Evolutionary conservation across 768 basidiomycete genomes (phyloP).

Genomic region (Tulasnella calospora): DNA sequence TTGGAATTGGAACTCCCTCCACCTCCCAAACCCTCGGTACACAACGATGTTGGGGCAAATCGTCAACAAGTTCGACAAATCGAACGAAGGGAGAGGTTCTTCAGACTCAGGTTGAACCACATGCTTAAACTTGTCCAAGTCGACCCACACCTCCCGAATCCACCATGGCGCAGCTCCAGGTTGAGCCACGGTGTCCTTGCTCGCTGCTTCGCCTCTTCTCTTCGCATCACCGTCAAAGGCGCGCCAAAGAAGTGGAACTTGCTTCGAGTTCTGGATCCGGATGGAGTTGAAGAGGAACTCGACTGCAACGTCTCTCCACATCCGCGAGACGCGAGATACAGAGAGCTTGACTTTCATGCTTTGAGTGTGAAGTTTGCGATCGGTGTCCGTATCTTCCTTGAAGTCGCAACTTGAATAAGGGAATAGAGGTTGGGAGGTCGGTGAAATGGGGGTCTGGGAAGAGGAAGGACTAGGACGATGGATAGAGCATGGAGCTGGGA

Average conservation of each 20-base stretch:
- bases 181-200: neutral
- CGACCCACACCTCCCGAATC: neutral
- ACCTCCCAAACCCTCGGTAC: neutral
- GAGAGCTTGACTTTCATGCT: neutral
- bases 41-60: neutral
- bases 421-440: neutral
- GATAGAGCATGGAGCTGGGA: neutral
- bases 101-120: neutral
- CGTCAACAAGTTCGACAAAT: neutral
- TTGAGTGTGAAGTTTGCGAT: neutral
- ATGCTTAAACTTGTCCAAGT: neutral
- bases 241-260: neutral
- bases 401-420: neutral
- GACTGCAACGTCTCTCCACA: neutral
- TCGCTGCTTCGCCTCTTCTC: neutral
- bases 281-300: neutral
- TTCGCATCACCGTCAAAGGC: neutral
- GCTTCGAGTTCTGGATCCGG: neutral
- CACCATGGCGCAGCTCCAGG: neutral
- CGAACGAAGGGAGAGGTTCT: neutral
- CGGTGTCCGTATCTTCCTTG: neutral
- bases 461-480: neutral
- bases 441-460: neutral
- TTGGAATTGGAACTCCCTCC: slow-evolving; percentile 1
- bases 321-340: neutral